Conservation (phyloP, 495 filamentous ascomycete species). For the Lichina pygmaea region DNA sequence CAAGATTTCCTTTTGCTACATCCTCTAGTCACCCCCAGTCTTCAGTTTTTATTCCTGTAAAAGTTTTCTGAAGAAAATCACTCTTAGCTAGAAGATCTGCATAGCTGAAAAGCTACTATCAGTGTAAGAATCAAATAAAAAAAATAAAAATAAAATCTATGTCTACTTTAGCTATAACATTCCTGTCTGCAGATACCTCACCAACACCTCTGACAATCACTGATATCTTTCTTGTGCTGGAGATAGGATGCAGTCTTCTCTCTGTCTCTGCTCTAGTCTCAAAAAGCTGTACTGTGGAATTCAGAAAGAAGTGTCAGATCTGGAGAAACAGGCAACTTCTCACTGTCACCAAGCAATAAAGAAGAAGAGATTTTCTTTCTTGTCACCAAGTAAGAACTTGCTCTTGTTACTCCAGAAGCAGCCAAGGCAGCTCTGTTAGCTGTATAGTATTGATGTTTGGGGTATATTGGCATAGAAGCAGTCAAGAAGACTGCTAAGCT, state of each 20-base stretch:
- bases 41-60: too few species aligned
- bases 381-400: neutral
- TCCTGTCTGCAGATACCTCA: neutral
- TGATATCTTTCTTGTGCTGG: neutral
- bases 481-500: neutral
- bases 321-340: neutral
- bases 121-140: too few species aligned
- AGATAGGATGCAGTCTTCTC: neutral
- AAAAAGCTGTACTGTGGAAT: neutral
- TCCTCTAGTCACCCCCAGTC: too few species aligned
- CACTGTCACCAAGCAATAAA: neutral
- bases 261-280: neutral
- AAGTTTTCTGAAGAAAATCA: too few species aligned
- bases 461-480: neutral
- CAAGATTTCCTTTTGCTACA: too few species aligned
- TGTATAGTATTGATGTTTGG: conserved; percentile 3
- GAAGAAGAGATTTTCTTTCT: neutral
- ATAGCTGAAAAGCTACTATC: too few species aligned
- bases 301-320: neutral
- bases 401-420: neutral
- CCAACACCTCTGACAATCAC: neutral
- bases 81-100: too few species aligned
- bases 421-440: neutral
- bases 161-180: too few species aligned
- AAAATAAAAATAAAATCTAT: too few species aligned